Evolutionary conservation across 805 yeast genomes (phyloP), one percentile per base, ranked within the genome.

Genomic region (Yamadazyma ubonensis): DNA sequence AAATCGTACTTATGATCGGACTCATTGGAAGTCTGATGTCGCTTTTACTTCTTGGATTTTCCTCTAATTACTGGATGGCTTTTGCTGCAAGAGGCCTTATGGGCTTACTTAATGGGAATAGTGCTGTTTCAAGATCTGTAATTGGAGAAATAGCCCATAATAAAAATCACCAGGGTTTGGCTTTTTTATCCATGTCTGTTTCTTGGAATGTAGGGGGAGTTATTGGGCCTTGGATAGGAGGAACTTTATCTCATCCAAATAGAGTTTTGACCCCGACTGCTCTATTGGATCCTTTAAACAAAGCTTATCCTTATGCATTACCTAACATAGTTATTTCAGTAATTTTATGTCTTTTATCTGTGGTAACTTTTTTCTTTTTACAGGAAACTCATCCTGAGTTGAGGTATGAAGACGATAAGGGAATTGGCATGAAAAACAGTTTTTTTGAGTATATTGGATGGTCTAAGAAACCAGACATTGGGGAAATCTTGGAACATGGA

Each of bases 1-100:
- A 81, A 32, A 50, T 50, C 10, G 55, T 62, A 12, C 43, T 62
- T 12, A 39, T 59, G 12, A 39, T 30, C 9, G 65, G 67, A 1
- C 46, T 60, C 10, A 20, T 50, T 6, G 68, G 67, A 9, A 46
- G 58, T 12, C 46, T 58, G 3, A 22, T 51, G n/a, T 49, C 62
- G 16, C 41, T 61, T 19, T 29, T 57, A 2, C 19, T 52, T 10
- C 59, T 63, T 42, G 68, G 67, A 11, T 62, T 63, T 37, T 39
- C 61, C 9, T 41, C 44, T 17, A 60, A 51, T 33, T 63, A 46
- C 42, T 58, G 55, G 42, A 42, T 52, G 43, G 68, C 67, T 0
- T 42, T 61, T 17, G 41, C 48, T 1, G 61, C 68, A 6, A 43
- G 68, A 17, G 47, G 55, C 6, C 26, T 54, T 17, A 57, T 59